Conservation (phyloP, 176 grass and related monocot species). For the Neostapfia colusana region DNA sequence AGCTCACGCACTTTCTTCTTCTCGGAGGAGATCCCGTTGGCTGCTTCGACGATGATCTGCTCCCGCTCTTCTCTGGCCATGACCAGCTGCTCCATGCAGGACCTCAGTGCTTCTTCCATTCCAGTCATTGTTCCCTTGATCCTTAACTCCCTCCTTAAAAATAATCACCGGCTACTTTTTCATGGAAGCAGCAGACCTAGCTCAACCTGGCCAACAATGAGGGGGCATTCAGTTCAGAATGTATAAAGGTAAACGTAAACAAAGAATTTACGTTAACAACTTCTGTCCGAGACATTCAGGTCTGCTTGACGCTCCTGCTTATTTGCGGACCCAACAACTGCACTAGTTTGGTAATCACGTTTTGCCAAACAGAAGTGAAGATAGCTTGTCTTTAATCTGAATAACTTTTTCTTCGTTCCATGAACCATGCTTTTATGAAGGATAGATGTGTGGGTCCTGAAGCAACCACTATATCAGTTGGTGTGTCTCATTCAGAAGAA, state of each 20-base stretch:
- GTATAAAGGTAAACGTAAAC: not conserved
- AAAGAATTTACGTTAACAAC: not conserved
- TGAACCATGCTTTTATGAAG: slow-evolving; percentile 15
- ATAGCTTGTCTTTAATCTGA: not conserved
- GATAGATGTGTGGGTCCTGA: slow-evolving; percentile 6
- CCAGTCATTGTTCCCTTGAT: slow-evolving; percentile 38
- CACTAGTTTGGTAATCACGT: slow-evolving; percentile 18
- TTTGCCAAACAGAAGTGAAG: slow-evolving; percentile 27
- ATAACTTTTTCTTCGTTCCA: not conserved
- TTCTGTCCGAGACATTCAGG: slow-evolving; percentile 14
- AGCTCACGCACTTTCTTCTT: slow-evolving; percentile 46
- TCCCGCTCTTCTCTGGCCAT: slow-evolving; percentile 64
- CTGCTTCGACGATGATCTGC: slow-evolving; percentile 54
- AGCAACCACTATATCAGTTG: slow-evolving; percentile 1
- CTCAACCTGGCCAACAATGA: not conserved
- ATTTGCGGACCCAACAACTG: slow-evolving; percentile 25
- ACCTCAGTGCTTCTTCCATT: slow-evolving; percentile 52
- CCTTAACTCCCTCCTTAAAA: slow-evolving; percentile 27
- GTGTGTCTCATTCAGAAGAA: slow-evolving; percentile 3
- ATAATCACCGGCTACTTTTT: not conserved
- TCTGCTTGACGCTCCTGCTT: slow-evolving; percentile 21
- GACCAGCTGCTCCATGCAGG: slow-evolving; percentile 60
- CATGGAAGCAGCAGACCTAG: slow-evolving; percentile 33
- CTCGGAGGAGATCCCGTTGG: slow-evolving; percentile 59
- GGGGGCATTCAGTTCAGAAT: not conserved